Conservation (phyloP, 2,329 filamentous ascomycete genomes). For the Clonostachys rosea region DNA sequence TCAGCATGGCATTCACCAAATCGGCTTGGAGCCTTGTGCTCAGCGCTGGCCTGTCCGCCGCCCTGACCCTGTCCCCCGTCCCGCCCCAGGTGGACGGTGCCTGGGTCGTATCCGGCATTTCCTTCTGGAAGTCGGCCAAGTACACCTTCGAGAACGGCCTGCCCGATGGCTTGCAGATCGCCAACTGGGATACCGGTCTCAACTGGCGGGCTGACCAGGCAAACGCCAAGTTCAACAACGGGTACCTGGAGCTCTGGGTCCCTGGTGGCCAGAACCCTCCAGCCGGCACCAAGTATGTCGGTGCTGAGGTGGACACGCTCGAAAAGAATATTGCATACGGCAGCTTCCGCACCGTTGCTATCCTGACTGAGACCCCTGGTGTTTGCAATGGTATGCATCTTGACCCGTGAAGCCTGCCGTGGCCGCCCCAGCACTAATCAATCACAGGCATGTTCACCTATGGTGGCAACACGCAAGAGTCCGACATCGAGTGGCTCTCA, state of each 20-base stretch:
- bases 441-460: slow-evolving; percentile 21
- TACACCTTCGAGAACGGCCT: slow-evolving; percentile 7
- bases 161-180: slow-evolving; percentile 12
- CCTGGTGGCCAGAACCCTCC: slow-evolving; percentile 15
- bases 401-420: too few species aligned
- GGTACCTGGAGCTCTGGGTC: slow-evolving; percentile 19
- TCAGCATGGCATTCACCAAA: slow-evolving; percentile 1
- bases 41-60: slow-evolving; percentile 1
- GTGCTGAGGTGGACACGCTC: slow-evolving; percentile 13
- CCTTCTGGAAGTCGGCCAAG: background rate
- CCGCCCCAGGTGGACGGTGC: slow-evolving; percentile 1
- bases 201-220: slow-evolving; percentile 5
- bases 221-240: slow-evolving; percentile 13
- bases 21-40: background rate
- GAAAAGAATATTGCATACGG: slow-evolving; percentile 19
- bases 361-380: slow-evolving; percentile 16
- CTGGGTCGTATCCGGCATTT: background rate
- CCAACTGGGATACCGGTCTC: slow-evolving; percentile 9
- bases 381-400: slow-evolving; percentile 18
- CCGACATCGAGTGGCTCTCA: slow-evolving; percentile 24
- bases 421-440: background rate
- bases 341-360: slow-evolving; percentile 18
- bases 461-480: slow-evolving; percentile 15
- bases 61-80: background rate
- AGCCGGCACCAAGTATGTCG: slow-evolving; percentile 13